Evolutionary conservation across 495 filamentous ascomycete species (phyloP).

Genomic region (Penicillium pancosmium): DNA sequence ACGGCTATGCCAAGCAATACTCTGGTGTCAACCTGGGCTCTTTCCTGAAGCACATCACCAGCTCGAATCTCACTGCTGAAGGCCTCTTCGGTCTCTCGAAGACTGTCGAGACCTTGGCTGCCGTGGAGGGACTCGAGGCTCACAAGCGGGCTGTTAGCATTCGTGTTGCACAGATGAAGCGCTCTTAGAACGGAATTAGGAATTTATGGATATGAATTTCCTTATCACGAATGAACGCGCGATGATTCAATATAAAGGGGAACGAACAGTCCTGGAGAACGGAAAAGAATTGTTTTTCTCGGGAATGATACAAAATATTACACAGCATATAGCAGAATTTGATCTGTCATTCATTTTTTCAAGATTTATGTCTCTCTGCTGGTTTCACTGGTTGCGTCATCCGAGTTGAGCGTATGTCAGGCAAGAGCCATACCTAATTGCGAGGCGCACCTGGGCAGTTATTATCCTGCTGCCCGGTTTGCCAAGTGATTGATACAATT

Average conservation of each 20-base stretch:
- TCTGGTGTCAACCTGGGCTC: conserved; percentile 94
- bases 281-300: background rate
- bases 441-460: too few relatives aligned
- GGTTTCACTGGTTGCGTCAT: too few relatives aligned
- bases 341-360: background rate
- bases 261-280: background rate
- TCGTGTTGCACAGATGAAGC: conserved; percentile 69
- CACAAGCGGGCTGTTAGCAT: conserved; percentile 92
- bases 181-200: conserved; percentile 16
- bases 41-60: conserved; percentile 96
- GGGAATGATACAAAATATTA: conserved; percentile 1
- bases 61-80: conserved; percentile 81
- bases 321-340: background rate
- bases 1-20: conserved; percentile 97
- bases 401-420: too few relatives aligned
- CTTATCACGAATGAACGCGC: conserved; percentile 29
- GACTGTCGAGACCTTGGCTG: conserved; percentile 91
- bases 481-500: too few relatives aligned
- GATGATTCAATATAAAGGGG: conserved; percentile 22
- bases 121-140: conserved; percentile 92
- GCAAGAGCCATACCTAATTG: too few relatives aligned
- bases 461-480: too few relatives aligned
- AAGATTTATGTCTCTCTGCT: too few relatives aligned
- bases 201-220: background rate
- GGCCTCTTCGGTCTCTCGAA: conserved; percentile 80